Base-by-base conservation (phyloP, 2,329 filamentous ascomycete genomes). In the Penicillium brevicompactum region DNA sequence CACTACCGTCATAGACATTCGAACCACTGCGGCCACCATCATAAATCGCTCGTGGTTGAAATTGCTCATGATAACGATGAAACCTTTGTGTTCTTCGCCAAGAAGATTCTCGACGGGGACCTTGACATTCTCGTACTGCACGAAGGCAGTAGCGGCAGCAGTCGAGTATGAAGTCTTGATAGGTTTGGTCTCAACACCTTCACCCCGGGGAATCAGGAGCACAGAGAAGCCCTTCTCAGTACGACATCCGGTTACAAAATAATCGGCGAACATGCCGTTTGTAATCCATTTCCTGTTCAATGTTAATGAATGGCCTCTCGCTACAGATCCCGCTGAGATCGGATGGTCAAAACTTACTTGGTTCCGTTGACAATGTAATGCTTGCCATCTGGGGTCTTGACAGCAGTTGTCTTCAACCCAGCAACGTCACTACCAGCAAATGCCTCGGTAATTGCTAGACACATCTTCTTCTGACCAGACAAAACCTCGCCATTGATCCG, bases 1-100 rank as follows among this genome's bases (percentile, higher is more conserved):
- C 11, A 91, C 86, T 13, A 93, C 83, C 1, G 82, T 82, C 59
- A 90, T 83, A 51, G 81, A 85, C 74, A 83, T 80, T 48, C 89
- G 86, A 56, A 87, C 81, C 3, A 87, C 84, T 48, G 77, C 85
- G 62, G 84, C 87, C 53, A 80, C 79, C 88, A 92, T 91, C 75
- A 83, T 87, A 82, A 88, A 91, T 31, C 89, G 83, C 77, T 92
- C 90, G 76, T 94, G 90, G 80, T 94, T 94, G 78, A 95, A 95
- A 77, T 95, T 95, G 76, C 84, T 86, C 69, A 94, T 82, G 68
- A 95, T 91, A 30, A 94, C 89, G 58, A 87, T 83, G 68, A 95
- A 92, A 6, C 91, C 91, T 77, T 93, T 90, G 79, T 94, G 85
- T 76, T 95, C 91, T 69, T 90, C 79, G 58, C 91, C 91, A 5